Evolutionary conservation across 345 rosid species (phyloP), one percentile per base, ranked within the genome.

Genomic region (thale cress (Arabidopsis thaliana)): DNA sequence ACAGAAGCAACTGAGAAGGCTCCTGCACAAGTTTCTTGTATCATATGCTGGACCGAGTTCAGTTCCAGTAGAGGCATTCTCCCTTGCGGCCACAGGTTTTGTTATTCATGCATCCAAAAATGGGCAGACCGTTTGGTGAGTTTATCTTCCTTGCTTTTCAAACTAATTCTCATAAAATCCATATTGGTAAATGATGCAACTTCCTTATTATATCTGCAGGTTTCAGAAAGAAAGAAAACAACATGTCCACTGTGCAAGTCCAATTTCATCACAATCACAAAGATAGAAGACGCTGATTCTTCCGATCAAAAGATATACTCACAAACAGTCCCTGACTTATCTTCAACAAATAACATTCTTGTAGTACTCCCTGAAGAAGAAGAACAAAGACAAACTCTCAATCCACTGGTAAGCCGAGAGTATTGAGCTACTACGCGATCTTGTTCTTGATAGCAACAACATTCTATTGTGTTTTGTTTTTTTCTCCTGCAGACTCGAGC

Each of bases 1-100:
- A 46, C 24, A 9, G 77, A 37, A 68, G 81, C 72, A 42, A 75
- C 67, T 41, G 77, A 81, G 56, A 58, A 70, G 55, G 66, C 74
- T 68, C 73, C 91, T 71, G 10, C 69, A 53, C 88, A 88, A 9
- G 83, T 90, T 67, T 90, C 99, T 23, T 95, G 99, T 74, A 87
- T 83, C 67, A 95, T 95, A 84, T 95, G 99, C 73, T 88, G 87
- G 94, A 95, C 96, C 1, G 97, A 91, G 57, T 92, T 89, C 71
- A 82, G 93, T 78, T 74, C 93, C 73, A 95, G 87, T 33, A 90
- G 99, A 78, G 99, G 97, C 61, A 69, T 90, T 53, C 82, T 95
- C 82, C 84, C 93, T 55, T 95, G 99, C 75, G 97, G 98, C 55
- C 99, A 95, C 81, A 87, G 97, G 67, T 95, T 92, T 87, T 95